A percentile compares a stretch with the other conserved stretches of the same genome.
Evolutionary conservation across 768 basidiomycete genomes (phyloP).

Genomic region (Lactifluus subvellereus): DNA sequence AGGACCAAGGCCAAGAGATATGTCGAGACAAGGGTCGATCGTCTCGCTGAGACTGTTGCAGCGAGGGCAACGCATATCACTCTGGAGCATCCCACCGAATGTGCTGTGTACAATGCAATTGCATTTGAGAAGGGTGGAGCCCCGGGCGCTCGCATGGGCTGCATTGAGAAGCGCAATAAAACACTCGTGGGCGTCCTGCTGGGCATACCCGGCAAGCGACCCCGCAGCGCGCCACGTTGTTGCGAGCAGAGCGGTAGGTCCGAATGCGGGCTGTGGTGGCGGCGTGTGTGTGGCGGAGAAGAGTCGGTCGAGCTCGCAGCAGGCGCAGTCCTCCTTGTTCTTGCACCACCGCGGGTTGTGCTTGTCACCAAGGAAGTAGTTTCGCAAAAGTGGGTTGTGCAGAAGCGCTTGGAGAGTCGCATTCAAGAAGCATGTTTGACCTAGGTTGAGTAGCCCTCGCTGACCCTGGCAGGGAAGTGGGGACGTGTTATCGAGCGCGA

Average conservation of each 20-base stretch:
- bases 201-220: slow-evolving; percentile 86
- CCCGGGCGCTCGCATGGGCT: slow-evolving; percentile 73
- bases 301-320: slow-evolving; percentile 89
- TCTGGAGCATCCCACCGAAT: slow-evolving; percentile 81
- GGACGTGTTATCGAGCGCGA: slow-evolving; percentile 44
- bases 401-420: slow-evolving; percentile 85
- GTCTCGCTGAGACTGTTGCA: slow-evolving; percentile 77
- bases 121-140: slow-evolving; percentile 71
- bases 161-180: slow-evolving; percentile 82
- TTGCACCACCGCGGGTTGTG: slow-evolving; percentile 75
- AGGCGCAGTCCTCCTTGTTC: slow-evolving; percentile 68
- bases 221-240: slow-evolving; percentile 76
- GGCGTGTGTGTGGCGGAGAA: slow-evolving; percentile 64
- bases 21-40: slow-evolving; percentile 84
- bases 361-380: slow-evolving; percentile 86
- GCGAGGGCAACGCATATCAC: slow-evolving; percentile 82
- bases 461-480: slow-evolving; percentile 73
- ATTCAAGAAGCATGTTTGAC: slow-evolving; percentile 94
- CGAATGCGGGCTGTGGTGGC: slow-evolving; percentile 47
- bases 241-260: slow-evolving; percentile 76
- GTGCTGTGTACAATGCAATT: slow-evolving; percentile 89
- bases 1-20: slow-evolving; percentile 76
- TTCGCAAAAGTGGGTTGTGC: slow-evolving; percentile 84
- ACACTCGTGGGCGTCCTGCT: slow-evolving; percentile 91
- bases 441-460: slow-evolving; percentile 82